Percentiles rank a stretch among this genome's conserved stretches.
Evolutionary conservation across 176 grass and related monocot species (phyloP).

Genomic region (Cocos nucifera): DNA sequence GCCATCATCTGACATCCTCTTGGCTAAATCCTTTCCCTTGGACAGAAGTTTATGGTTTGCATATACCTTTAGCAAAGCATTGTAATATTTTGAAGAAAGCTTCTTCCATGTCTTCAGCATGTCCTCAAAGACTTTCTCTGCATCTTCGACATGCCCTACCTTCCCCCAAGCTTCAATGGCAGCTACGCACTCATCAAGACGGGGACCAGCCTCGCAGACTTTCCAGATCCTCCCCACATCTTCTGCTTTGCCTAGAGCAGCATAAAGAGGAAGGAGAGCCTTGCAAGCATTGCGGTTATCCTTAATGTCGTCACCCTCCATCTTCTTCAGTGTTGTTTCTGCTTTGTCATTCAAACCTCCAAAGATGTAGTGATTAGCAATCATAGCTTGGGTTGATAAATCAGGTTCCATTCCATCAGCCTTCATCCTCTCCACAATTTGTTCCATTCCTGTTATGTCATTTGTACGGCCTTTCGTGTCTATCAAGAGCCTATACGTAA

Average conservation of each 20-base stretch:
- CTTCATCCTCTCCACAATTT: constrained; percentile 18
- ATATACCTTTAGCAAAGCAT: constrained; percentile 14
- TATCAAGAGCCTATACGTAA: constrained; percentile 18
- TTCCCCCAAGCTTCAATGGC: constrained; percentile 18
- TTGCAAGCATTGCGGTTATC: constrained; percentile 12
- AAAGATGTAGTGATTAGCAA: constrained; percentile 13
- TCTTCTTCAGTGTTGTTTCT: constrained; percentile 15
- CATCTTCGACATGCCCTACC: constrained; percentile 8
- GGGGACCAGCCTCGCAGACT: constrained; percentile 8
- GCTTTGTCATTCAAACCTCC: constrained; percentile 21
- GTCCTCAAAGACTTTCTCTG: constrained; percentile 16
- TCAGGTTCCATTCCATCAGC: constrained; percentile 15
- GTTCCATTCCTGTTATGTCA: constrained; percentile 27
- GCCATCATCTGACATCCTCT: constrained; percentile 15
- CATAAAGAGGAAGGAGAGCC: constrained; percentile 22
- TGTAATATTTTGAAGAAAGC: constrained; percentile 12
- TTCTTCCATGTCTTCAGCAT: constrained; percentile 13
- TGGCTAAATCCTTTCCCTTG: constrained; percentile 22
- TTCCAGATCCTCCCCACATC: constrained; percentile 26
- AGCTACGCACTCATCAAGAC: constrained; percentile 9
- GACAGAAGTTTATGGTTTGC: constrained; percentile 13
- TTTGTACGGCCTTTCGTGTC: constrained; percentile 10
- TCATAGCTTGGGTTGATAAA: constrained; percentile 2
- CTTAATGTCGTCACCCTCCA: constrained; percentile 13
- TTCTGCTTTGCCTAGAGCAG: constrained; percentile 20